Conservation (phyloP, 139 green algal genomes). For the Tetradesmus obliquus region DNA sequence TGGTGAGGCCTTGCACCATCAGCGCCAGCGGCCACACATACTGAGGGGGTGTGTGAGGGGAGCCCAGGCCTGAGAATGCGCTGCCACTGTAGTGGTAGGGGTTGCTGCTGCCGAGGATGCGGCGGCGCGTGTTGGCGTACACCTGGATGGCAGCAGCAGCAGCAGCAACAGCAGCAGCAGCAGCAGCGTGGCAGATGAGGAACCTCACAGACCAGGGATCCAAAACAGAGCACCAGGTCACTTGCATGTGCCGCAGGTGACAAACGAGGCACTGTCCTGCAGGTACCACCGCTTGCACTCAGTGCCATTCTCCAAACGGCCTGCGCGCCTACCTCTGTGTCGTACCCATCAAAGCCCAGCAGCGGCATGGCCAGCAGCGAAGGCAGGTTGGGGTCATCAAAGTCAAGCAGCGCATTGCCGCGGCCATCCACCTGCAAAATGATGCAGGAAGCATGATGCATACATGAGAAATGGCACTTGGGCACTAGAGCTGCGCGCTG, state of each 20-base stretch:
- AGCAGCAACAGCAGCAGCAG: no score
- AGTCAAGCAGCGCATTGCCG: conserved; percentile 51
- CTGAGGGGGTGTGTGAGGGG: conserved; percentile 56
- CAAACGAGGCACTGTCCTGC: no score
- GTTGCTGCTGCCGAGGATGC: conserved; percentile 58
- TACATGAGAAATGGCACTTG: no score
- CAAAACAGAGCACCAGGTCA: no score
- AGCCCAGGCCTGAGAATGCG: conserved; percentile 60
- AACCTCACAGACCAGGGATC: no score
- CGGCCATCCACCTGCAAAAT: conserved; percentile 58
- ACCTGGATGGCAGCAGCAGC: conserved; percentile 11
- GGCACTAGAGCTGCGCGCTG: no score
- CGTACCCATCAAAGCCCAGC: conserved; percentile 63
- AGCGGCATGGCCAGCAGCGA: conserved; percentile 72
- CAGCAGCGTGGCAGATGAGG: no score
- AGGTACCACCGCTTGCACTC: no score
- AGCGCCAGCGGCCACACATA: conserved; percentile 68
- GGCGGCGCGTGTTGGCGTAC: conserved; percentile 47
- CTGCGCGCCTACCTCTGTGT: conserved; percentile 38
- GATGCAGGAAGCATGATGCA: no score
- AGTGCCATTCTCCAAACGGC: no score
- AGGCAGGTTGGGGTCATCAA: conserved; percentile 78
- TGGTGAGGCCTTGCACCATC: conserved; percentile 56
- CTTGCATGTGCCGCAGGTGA: no score
- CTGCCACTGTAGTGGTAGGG: conserved; percentile 59